Conservation (phyloP, 2,329 filamentous ascomycete species). For the Colletotrichum sp. region DNA sequence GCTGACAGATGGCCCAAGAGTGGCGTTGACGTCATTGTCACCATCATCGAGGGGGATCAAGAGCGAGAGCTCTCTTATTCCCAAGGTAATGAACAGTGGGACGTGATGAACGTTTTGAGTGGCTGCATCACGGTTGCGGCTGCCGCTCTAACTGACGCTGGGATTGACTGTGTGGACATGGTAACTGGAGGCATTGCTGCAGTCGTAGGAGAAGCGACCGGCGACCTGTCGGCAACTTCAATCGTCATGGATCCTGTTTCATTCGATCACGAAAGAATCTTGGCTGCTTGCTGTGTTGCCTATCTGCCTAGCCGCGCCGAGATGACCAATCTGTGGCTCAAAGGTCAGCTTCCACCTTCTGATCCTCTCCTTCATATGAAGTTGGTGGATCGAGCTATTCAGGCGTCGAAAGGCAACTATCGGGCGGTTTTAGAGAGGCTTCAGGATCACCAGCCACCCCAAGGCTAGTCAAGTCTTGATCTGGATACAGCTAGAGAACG, state of each 20-base stretch:
- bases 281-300: conserved; percentile 87
- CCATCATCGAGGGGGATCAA: conserved; percentile 91
- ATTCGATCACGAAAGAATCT: conserved; percentile 76
- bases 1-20: conserved; percentile 98
- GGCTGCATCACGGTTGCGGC: conserved; percentile 94
- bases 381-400: conserved; percentile 44
- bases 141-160: conserved; percentile 90
- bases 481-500: background rate
- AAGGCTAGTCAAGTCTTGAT: background rate
- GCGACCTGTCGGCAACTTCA: conserved; percentile 2
- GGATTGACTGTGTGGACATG: conserved; percentile 93
- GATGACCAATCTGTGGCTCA: conserved; percentile 93
- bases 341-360: conserved; percentile 64
- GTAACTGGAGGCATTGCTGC: conserved; percentile 90
- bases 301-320: conserved; percentile 89
- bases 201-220: conserved; percentile 55
- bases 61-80: conserved; percentile 60
- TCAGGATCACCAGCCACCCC: conserved; percentile 3
- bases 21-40: conserved; percentile 93
- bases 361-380: conserved; percentile 33
- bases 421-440: conserved; percentile 11
- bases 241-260: conserved; percentile 83
- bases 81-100: conserved; percentile 72
- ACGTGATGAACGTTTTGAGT: conserved; percentile 88
- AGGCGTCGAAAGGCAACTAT: conserved; percentile 42